Base-by-base conservation (phyloP, 2,329 filamentous ascomycete genomes). In the Paraconiothyrium brasiliense region DNA sequence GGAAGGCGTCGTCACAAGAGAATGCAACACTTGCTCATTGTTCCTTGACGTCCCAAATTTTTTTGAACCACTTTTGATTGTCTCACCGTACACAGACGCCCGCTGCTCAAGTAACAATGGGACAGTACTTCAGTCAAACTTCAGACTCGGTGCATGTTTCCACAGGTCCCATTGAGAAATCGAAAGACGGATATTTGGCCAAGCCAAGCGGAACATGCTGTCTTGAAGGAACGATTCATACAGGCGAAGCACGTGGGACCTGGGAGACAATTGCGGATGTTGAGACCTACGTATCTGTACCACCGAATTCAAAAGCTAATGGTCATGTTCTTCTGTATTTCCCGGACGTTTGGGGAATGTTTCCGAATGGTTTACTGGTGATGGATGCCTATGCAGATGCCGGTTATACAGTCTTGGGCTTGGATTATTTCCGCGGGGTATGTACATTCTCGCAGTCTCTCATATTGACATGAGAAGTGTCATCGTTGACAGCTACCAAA, bases 331-430 rank as follows among this genome's bases (percentile, higher is more conserved):
- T 84, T 5, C 69, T 84, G 3, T 84, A 82, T 69, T 83, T 82
- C 65, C 81, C 82, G 0, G 81, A 83, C 59, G 78, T 83, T 4
- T 82, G 75, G 72, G 82, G 82, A 10, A 73, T 84, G 64, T 82
- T 78, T 61, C 75, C 69, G 11, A 84, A 84, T 52, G 78, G 76
- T 0, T 67, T 80, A 27, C 71, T 83, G n/a, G 66, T 83, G 41
- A 83, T 84, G 80, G 82, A 84, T 65, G 81, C 67, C 2, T 82
- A 83, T 62, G 80, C 81, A 11, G 78, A 82, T 59, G 77, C 78
- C 8, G 82, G 82, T 1, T 84, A 82, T 63, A 63, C 75, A 9
- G 77, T 79, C 0, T 61, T 84, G 22, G 81, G 82, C 0, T 60
- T 82, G 16, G 82, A 84, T 57, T 84, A 84, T 67, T 83, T 84